Conservation (phyloP, 345 rosid genomes). For the Viola odorata region DNA sequence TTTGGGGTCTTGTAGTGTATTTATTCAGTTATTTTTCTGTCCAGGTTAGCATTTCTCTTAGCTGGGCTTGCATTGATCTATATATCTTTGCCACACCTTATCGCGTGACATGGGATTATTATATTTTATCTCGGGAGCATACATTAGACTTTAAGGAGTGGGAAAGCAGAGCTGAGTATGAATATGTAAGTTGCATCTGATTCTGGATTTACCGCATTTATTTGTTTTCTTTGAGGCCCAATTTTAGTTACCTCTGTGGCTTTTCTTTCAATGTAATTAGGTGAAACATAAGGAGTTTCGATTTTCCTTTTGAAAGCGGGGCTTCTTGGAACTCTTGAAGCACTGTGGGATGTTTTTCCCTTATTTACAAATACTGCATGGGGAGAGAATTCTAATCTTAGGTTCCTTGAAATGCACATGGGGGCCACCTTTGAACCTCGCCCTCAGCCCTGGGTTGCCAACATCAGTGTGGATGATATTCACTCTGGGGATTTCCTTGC, state of each 20-base stretch:
- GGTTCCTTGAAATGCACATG: constrained; percentile 86
- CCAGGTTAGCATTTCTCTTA: constrained; percentile 75
- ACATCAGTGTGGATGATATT: constrained; percentile 60
- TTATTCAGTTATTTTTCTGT: background rate
- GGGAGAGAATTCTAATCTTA: constrained; percentile 84
- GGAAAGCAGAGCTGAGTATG: constrained; percentile 85
- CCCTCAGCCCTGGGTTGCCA: constrained; percentile 76
- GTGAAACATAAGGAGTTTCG: constrained; percentile 78
- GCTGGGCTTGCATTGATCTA: constrained; percentile 97
- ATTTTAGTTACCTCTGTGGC: background rate
- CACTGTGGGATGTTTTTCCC: constrained; percentile 94
- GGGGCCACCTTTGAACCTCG: constrained; percentile 70
- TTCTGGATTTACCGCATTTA: constrained; percentile 2
- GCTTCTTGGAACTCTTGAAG: constrained; percentile 89
- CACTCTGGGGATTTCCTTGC: constrained; percentile 91
- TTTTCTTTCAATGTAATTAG: constrained; percentile 31
- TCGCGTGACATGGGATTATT: constrained; percentile 94
- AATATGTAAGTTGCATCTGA: constrained; percentile 51
- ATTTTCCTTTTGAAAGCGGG: constrained; percentile 98
- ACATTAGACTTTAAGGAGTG: constrained; percentile 69
- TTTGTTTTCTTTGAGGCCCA: constrained; percentile 3
- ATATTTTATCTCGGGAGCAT: constrained; percentile 75
- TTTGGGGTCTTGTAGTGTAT: too few species aligned
- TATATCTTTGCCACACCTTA: constrained; percentile 95
- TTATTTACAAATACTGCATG: constrained; percentile 89